These are phyloP conservation scores for Ustilago hordei DNA, from an alignment of 1,284 basidiomycete species.

Conservation along the genomic window DNA sequence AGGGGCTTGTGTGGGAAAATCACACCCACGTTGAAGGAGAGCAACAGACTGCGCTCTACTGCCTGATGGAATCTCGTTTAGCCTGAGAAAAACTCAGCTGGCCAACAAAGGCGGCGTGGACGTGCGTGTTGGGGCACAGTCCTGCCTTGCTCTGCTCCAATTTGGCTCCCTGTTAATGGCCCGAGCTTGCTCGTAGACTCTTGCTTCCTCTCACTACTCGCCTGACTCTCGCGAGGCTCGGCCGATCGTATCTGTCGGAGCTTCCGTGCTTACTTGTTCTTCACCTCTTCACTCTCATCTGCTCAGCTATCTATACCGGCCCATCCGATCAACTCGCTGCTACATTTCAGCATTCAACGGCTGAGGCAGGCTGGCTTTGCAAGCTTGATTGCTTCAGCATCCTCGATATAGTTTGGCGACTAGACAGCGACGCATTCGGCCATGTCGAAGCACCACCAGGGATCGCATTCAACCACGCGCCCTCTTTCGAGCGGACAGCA, in stretches of 20 bases:
- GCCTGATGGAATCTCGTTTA: background rate
- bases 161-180: background rate
- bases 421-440: background rate
- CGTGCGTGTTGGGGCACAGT: slow-evolving; percentile 6
- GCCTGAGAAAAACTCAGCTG: background rate
- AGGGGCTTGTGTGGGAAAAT: slow-evolving; percentile 13
- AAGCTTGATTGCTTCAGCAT: background rate
- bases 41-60: background rate
- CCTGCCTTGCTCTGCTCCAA: background rate
- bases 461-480: slow-evolving; percentile 5
- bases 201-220: background rate
- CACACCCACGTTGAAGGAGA: background rate
- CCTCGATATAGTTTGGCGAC: background rate
- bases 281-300: background rate
- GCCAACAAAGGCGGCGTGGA: background rate
- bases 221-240: background rate
- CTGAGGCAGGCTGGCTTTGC: background rate
- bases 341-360: background rate
- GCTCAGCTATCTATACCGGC: too few species aligned
- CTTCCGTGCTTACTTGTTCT: background rate
- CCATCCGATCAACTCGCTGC: background rate
- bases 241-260: background rate
- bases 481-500: background rate
- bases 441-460: slow-evolving; percentile 12
- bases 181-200: background rate